Percentiles rank a stretch among this genome's conserved stretches.
Conservation (phyloP, 176 grass and related monocot species). For the Cenchrus americanus region DNA sequence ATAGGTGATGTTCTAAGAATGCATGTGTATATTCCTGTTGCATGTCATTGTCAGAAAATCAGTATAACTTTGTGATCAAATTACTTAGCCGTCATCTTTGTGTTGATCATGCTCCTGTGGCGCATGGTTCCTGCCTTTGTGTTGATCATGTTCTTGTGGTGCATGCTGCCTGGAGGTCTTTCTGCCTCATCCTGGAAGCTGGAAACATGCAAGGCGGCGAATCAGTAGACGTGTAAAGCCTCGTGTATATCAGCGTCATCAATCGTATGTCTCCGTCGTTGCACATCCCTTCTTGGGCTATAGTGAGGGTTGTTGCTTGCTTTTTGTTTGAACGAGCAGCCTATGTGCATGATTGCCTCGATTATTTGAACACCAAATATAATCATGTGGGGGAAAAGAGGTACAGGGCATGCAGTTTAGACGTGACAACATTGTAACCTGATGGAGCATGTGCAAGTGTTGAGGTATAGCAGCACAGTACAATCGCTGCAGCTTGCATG, state of each 20-base stretch:
- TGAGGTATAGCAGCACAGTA: too few relatives aligned
- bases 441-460: neutral
- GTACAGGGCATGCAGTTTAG: neutral
- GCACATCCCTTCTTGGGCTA: neutral
- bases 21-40: too few relatives aligned
- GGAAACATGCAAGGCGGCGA: neutral
- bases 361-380: neutral
- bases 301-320: neutral
- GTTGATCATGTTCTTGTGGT: slow-evolving; percentile 63
- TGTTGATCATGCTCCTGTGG: slow-evolving; percentile 64
- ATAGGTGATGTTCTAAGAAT: too few relatives aligned
- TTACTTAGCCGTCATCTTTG: slow-evolving; percentile 27
- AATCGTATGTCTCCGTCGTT: neutral
- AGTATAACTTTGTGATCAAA: slow-evolving; percentile 11
- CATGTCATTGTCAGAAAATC: neutral
- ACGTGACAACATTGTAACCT: slow-evolving; percentile 23
- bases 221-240: neutral
- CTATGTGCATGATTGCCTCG: slow-evolving; percentile 24
- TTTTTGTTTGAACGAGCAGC: neutral
- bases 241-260: neutral
- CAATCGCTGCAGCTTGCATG: neutral
- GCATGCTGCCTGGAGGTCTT: slow-evolving; percentile 48
- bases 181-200: neutral
- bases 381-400: neutral
- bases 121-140: slow-evolving; percentile 65